These are phyloP conservation scores for Apiospora saccharicola DNA, from an alignment of 2,329 filamentous ascomycete genomes.

Conservation along the genomic window DNA sequence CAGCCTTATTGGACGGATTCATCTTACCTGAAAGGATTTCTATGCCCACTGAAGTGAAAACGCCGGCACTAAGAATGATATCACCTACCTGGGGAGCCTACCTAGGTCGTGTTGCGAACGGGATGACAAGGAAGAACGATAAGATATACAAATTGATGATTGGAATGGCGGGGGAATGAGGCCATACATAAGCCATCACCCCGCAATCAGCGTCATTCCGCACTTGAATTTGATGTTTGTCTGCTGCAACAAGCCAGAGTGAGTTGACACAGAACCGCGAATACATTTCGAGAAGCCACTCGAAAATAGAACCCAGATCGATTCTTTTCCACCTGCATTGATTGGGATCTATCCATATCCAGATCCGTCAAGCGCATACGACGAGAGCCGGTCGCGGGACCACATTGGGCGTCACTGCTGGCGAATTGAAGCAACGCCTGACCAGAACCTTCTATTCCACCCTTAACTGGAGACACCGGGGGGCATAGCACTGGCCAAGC, in stretches of 20 bases:
- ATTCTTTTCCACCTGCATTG: not conserved
- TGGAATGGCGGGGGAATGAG: not conserved
- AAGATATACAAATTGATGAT: not conserved
- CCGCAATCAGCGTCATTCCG: constrained; percentile 2
- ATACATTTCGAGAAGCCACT: constrained; percentile 18
- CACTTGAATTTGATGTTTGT: not conserved
- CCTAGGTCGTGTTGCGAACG: not conserved
- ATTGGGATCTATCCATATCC: not conserved
- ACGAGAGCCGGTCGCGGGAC: not conserved
- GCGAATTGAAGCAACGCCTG: constrained; percentile 22
- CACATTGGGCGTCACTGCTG: constrained; percentile 18
- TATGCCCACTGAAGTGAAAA: not conserved
- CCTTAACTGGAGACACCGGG: constrained; percentile 17
- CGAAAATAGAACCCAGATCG: constrained; percentile 14
- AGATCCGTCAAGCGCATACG: not conserved
- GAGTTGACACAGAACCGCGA: not conserved
- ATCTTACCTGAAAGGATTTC: not conserved
- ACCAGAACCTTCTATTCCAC: constrained; percentile 24
- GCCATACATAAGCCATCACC: constrained; percentile 4
- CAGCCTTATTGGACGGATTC: not conserved
- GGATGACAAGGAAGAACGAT: not conserved
- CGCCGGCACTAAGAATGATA: not conserved
- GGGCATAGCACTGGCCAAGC: constrained; percentile 14
- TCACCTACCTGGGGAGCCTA: not conserved
- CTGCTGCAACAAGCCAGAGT: not conserved